phyloP scores from a whole-genome alignment of 2,329 filamentous ascomycete species.

The Trichoderma asperellum region DNA sequence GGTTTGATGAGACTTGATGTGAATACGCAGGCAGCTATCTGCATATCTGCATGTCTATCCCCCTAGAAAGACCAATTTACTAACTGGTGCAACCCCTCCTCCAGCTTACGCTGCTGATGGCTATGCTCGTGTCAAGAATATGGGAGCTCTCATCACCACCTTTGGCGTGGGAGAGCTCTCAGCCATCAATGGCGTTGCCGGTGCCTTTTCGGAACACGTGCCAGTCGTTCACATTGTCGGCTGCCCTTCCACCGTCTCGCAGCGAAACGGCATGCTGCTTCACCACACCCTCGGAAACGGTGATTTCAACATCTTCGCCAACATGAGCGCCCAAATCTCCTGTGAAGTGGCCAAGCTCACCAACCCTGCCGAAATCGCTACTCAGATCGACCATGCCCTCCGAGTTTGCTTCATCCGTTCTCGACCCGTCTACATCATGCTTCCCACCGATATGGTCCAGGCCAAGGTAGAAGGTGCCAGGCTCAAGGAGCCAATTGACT shows the following conservation, averaged over 20 bases:
- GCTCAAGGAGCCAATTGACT: constrained; percentile 71
- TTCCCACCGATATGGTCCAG: constrained; percentile 80
- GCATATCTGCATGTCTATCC: neutral
- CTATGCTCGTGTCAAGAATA: constrained; percentile 73
- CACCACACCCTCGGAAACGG: constrained; percentile 77
- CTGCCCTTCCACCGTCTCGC: constrained; percentile 53
- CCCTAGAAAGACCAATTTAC: neutral
- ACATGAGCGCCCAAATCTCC: constrained; percentile 75
- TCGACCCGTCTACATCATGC: constrained; percentile 80
- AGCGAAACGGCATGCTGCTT: constrained; percentile 53
- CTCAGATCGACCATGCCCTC: constrained; percentile 77
- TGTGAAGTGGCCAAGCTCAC: constrained; percentile 72
- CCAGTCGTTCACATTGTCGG: constrained; percentile 72
- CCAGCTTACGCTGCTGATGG: constrained; percentile 78
- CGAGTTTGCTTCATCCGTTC: constrained; percentile 74
- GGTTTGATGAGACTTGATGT: neutral
- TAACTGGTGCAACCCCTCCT: constrained; percentile 30
- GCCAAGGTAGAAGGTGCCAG: constrained; percentile 75
- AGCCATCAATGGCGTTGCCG: constrained; percentile 72
- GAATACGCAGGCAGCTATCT: neutral
- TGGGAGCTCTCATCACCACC: constrained; percentile 72
- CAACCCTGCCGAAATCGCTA: constrained; percentile 69
- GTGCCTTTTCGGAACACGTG: constrained; percentile 73
- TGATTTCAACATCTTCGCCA: constrained; percentile 80
- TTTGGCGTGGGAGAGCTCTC: constrained; percentile 78